Evolutionary conservation across 2,329 filamentous ascomycete species (phyloP).

Genomic region (Cytospora schulzeri): DNA sequence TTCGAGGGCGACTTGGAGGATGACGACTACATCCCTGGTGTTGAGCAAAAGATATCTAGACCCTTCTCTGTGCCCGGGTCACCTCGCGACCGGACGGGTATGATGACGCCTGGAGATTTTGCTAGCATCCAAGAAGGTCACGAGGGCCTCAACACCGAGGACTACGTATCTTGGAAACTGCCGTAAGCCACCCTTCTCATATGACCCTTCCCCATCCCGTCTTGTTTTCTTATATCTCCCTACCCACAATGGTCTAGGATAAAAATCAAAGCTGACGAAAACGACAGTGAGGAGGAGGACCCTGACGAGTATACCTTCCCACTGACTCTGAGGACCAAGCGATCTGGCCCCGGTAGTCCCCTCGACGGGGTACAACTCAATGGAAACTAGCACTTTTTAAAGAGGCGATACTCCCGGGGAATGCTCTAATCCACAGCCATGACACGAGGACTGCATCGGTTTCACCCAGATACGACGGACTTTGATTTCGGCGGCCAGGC

Average conservation of each 20-base stretch:
- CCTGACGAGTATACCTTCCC: conserved; percentile 70
- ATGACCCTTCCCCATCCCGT: no score
- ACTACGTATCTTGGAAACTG: conserved; percentile 97
- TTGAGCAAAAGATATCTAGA: conserved; percentile 92
- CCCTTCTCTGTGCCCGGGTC: conserved; percentile 94
- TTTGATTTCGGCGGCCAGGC: not conserved
- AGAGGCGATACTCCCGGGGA: conserved; percentile 1
- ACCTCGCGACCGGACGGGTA: conserved; percentile 84
- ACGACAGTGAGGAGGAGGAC: conserved; percentile 83
- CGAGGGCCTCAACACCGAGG: conserved; percentile 91
- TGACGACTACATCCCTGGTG: conserved; percentile 87
- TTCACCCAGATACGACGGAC: not conserved
- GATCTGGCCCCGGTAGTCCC: conserved; percentile 44
- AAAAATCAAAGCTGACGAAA: not conserved
- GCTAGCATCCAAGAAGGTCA: conserved; percentile 92
- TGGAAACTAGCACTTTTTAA: conserved; percentile 38
- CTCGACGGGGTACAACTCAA: conserved; percentile 46
- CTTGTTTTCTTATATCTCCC: no score
- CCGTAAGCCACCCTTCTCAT: conserved; percentile 95
- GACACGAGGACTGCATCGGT: not conserved
- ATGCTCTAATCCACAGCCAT: not conserved
- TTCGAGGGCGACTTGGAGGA: conserved; percentile 76
- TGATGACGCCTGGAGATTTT: conserved; percentile 99
- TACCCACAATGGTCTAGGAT: not conserved
- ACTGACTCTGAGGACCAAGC: conserved; percentile 58